Conservation (phyloP, 208 protist species). For the Naegleria fowleri region DNA sequence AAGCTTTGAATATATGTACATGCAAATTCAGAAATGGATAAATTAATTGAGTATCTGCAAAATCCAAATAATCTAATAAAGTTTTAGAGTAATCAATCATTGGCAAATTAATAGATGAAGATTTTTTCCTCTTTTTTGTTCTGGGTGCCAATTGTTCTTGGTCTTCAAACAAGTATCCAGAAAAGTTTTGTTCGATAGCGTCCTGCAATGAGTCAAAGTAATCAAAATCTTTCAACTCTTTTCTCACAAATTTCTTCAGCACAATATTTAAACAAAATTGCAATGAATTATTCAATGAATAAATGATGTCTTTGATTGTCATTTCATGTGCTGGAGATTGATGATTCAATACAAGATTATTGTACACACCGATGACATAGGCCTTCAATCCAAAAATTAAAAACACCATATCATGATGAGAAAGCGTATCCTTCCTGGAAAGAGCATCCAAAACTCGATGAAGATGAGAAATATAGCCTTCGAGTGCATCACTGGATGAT, state of each 20-base stretch:
- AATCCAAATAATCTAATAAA: not conserved
- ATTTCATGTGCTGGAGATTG: not conserved
- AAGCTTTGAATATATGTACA: not conserved
- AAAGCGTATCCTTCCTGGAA: not conserved
- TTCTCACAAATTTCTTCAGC: not conserved
- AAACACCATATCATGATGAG: not conserved
- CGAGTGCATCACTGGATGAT: not conserved
- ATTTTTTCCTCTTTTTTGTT: not conserved
- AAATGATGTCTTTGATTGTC: not conserved
- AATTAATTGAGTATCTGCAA: not conserved
- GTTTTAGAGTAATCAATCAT: not conserved
- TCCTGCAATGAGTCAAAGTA: not conserved
- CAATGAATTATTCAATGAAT: not conserved
- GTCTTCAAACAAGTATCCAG: not conserved
- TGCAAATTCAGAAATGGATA: not conserved
- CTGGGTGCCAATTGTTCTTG: not conserved
- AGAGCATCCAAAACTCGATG: not conserved
- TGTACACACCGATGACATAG: not conserved
- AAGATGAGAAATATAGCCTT: not conserved
- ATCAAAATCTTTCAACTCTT: not conserved
- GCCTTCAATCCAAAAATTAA: not conserved
- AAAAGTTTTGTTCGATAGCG: not conserved
- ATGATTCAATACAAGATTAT: not conserved
- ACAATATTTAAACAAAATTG: not conserved
- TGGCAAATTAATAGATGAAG: not conserved